These are phyloP conservation scores for Dissophora globulifera DNA, from an alignment of 192 early-diverging fungal species.

Conservation along the genomic window DNA sequence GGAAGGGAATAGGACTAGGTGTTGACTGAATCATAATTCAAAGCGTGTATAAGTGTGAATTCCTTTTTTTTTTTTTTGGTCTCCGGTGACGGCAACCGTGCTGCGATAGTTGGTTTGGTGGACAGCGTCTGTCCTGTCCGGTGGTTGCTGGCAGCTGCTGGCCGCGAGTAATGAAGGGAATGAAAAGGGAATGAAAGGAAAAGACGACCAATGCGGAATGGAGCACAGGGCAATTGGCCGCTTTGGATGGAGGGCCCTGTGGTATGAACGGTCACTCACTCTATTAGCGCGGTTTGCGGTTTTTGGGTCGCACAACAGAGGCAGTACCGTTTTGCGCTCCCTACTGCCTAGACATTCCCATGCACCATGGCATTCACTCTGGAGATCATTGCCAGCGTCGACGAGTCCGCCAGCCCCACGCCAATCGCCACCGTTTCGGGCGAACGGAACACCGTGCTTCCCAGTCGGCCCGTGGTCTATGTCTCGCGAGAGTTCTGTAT, in stretches of 20 bases:
- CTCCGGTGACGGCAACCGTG: too few species aligned
- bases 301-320: neutral
- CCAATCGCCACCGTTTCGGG: neutral
- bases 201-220: neutral
- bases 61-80: too few species aligned
- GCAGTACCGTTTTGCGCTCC: too few species aligned
- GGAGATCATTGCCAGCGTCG: conserved; percentile 32
- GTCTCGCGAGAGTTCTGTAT: conserved; percentile 30
- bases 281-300: neutral
- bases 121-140: too few species aligned
- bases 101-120: too few species aligned
- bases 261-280: too few species aligned
- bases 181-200: too few species aligned
- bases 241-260: too few species aligned
- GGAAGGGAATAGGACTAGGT: conserved; percentile 35
- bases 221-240: too few species aligned
- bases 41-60: too few species aligned
- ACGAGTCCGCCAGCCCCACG: conserved; percentile 15
- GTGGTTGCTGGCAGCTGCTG: too few species aligned
- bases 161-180: too few species aligned
- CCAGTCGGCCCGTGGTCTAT: conserved; percentile 28
- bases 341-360: neutral
- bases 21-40: conserved; percentile 8
- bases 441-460: conserved; percentile 4
- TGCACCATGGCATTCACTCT: conserved; percentile 11